Percentiles rank a stretch among this genome's conserved stretches.
These are phyloP conservation scores for Kluyveromyces nonfermentans DNA, from an alignment of 805 yeast species.

Conservation along the genomic window DNA sequence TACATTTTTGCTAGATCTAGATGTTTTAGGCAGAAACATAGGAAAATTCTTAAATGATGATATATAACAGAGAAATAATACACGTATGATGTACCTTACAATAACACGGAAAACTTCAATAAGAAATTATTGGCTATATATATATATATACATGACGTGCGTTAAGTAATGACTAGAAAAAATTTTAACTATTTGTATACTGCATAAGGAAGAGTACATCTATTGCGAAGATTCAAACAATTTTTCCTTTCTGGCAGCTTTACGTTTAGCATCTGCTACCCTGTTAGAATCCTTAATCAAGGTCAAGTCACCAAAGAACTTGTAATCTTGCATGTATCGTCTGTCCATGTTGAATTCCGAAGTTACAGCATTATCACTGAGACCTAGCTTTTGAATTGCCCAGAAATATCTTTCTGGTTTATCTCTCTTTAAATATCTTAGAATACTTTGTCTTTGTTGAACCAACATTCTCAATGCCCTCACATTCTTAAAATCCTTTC, in stretches of 20 bases:
- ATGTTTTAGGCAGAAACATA: slow-evolving; percentile 73
- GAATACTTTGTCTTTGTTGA: slow-evolving; percentile 77
- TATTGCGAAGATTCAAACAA: slow-evolving; percentile 6
- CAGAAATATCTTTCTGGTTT: slow-evolving; percentile 76
- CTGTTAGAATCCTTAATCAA: slow-evolving; percentile 49
- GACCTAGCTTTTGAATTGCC: slow-evolving; percentile 79
- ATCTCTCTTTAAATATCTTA: slow-evolving; percentile 73
- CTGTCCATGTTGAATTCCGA: slow-evolving; percentile 75
- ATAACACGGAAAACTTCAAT: too few relatives aligned
- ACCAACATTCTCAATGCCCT: slow-evolving; percentile 73
- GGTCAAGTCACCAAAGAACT: slow-evolving; percentile 62
- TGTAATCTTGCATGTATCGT: slow-evolving; percentile 67
- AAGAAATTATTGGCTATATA: neutral
- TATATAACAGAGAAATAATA: neutral
- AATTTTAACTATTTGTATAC: neutral
- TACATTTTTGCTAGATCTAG: slow-evolving; percentile 72
- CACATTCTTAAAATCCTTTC: slow-evolving; percentile 63
- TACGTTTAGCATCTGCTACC: slow-evolving; percentile 38
- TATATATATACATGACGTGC: slow-evolving; percentile 2
- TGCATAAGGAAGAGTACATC: neutral
- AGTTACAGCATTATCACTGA: slow-evolving; percentile 68
- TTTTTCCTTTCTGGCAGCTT: slow-evolving; percentile 38
- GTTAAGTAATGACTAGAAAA: slow-evolving; percentile 10
- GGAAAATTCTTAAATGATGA: slow-evolving; percentile 43
- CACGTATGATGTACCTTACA: neutral